phyloP scores from a whole-genome alignment of 345 rosid genomes.

The Eucalyptus tenuipes region DNA sequence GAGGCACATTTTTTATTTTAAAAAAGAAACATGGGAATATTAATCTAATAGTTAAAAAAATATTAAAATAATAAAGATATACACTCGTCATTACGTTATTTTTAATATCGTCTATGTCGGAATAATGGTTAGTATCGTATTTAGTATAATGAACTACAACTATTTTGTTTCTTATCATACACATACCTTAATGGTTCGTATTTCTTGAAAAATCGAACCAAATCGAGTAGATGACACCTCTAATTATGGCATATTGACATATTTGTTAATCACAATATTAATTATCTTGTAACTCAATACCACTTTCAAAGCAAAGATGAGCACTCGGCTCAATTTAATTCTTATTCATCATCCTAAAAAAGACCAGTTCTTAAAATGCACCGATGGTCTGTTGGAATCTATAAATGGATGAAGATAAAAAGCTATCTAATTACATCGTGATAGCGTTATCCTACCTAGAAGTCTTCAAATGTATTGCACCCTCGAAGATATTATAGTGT shows the following conservation, averaged over 20 bases:
- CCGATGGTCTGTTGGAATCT: rapidly evolving
- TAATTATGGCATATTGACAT: neutral
- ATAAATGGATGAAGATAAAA: neutral
- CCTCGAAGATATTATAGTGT: neutral
- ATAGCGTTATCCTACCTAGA: neutral
- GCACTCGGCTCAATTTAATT: neutral
- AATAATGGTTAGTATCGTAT: neutral
- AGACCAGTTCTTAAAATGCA: neutral
- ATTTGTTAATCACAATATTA: neutral
- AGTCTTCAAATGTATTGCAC: neutral
- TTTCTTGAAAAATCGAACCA: neutral
- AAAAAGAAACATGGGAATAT: neutral
- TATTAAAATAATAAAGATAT: neutral
- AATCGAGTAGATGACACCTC: no score
- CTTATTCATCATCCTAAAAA: neutral
- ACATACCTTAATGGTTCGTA: neutral
- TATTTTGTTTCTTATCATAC: neutral
- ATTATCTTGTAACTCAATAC: neutral
- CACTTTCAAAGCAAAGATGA: neutral
- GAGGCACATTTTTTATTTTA: neutral
- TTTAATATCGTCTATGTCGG: neutral
- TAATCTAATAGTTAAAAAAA: neutral
- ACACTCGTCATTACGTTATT: neutral
- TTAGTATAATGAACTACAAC: neutral
- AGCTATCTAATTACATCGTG: neutral